Evolutionary conservation across 163 green algal species (phyloP).

Genomic region (Scenedesmus sp.): DNA sequence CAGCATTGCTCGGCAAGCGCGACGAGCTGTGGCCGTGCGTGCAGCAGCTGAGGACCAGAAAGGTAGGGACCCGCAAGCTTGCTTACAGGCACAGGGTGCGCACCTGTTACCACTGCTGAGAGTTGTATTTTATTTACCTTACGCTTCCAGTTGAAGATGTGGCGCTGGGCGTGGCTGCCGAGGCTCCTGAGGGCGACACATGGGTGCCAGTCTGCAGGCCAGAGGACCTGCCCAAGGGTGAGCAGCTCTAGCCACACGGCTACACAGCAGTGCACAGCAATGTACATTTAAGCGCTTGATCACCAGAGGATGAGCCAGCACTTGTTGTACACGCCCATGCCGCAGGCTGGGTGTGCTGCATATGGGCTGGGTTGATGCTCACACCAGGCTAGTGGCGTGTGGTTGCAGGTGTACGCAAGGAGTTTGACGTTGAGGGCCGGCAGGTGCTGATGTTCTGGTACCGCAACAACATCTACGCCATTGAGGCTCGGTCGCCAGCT

Average conservation of each 20-base stretch:
- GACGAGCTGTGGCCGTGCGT: slow-evolving; percentile 9
- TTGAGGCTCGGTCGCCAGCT: slow-evolving; percentile 90
- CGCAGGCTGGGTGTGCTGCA: neutral
- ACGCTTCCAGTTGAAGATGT: slow-evolving; percentile 42
- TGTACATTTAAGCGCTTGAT: neutral
- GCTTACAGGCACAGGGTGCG: neutral
- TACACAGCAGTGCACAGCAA: neutral
- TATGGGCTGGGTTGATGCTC: neutral
- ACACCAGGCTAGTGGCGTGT: neutral
- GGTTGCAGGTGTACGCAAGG: slow-evolving; percentile 85
- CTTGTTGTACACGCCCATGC: neutral
- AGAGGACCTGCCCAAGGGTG: slow-evolving; percentile 92
- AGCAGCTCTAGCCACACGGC: neutral
- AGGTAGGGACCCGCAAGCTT: slow-evolving; percentile 36
- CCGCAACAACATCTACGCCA: slow-evolving; percentile 93
- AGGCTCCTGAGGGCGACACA: slow-evolving; percentile 30
- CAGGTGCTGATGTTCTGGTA: slow-evolving; percentile 98
- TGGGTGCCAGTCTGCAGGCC: slow-evolving; percentile 85
- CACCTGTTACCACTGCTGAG: neutral
- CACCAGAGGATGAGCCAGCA: neutral
- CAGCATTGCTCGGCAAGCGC: neutral
- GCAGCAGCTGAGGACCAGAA: slow-evolving; percentile 54
- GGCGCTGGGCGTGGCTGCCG: neutral
- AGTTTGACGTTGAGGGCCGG: slow-evolving; percentile 85
- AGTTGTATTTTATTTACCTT: neutral